Conservation (phyloP, 768 basidiomycete genomes). For the Boletus patriciae region DNA sequence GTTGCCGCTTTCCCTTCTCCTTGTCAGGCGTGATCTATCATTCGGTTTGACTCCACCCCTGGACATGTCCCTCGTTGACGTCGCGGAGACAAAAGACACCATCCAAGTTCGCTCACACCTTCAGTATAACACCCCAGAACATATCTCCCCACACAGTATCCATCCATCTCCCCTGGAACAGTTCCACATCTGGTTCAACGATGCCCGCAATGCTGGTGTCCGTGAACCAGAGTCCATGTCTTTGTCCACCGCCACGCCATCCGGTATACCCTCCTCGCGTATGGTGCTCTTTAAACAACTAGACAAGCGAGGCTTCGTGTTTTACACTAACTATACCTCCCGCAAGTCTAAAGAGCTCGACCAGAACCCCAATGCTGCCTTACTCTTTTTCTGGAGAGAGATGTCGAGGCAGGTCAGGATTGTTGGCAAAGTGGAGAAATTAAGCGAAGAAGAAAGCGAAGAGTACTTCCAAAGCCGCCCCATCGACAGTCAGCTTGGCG, state of each 20-base stretch:
- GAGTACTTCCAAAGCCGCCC: conserved; percentile 85
- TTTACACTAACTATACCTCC: conserved; percentile 96
- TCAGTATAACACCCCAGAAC: conserved; percentile 72
- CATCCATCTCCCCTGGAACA: conserved; percentile 73
- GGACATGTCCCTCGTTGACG: conserved; percentile 26
- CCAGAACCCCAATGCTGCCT: conserved; percentile 74
- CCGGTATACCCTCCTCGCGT: conserved; percentile 82
- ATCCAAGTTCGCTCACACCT: conserved; percentile 69
- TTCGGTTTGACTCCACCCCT: not conserved
- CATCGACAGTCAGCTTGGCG: conserved; percentile 80
- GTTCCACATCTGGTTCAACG: conserved; percentile 85
- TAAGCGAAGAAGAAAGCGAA: conserved; percentile 68
- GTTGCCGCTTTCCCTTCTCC: not conserved
- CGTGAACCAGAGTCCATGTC: conserved; percentile 90
- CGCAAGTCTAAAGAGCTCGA: conserved; percentile 84
- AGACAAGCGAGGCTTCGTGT: conserved; percentile 87
- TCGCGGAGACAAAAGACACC: conserved; percentile 51
- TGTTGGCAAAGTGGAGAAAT: conserved; percentile 80
- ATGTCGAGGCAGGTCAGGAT: conserved; percentile 79
- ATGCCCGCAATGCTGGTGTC: conserved; percentile 57
- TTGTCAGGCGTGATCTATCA: not conserved
- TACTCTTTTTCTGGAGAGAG: conserved; percentile 92
- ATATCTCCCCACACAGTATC: conserved; percentile 62
- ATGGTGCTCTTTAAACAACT: conserved; percentile 91
- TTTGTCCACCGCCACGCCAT: conserved; percentile 66